phyloP scores from a whole-genome alignment of 306 rosid genomes.

The Cicer chorassanicum region DNA sequence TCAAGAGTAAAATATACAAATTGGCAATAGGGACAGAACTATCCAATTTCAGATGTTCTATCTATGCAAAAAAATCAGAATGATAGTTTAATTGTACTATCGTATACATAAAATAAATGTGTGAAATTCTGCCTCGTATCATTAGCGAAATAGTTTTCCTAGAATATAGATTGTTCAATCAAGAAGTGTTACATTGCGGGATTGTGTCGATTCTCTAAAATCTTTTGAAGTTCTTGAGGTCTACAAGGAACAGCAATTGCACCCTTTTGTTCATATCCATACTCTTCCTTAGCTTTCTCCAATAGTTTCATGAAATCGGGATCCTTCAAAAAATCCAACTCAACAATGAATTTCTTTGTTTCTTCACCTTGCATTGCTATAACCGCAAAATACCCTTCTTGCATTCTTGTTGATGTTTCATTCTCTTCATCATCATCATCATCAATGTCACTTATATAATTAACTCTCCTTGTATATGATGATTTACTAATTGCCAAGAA shows the following conservation, averaged over 20 bases:
- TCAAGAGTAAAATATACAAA: too few relatives aligned
- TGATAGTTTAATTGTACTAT: background rate
- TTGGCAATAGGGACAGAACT: too few relatives aligned
- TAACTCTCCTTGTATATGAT: constrained; percentile 13
- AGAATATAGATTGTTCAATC: background rate
- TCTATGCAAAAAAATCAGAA: too few relatives aligned
- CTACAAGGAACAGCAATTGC: constrained; percentile 67
- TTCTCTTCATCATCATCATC: constrained; percentile 37
- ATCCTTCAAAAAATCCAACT: constrained; percentile 57
- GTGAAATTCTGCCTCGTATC: background rate
- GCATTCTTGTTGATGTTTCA: constrained; percentile 36
- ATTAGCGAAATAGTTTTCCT: background rate
- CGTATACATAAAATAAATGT: background rate
- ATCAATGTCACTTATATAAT: constrained; percentile 16
- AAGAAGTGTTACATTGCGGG: background rate
- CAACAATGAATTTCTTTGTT: constrained; percentile 62
- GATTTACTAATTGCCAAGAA: constrained; percentile 40
- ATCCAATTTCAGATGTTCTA: too few relatives aligned
- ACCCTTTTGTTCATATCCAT: constrained; percentile 72
- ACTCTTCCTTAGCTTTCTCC: constrained; percentile 68
- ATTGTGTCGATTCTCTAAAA: constrained; percentile 47
- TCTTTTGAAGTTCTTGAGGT: constrained; percentile 62
- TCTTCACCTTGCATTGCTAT: constrained; percentile 68
- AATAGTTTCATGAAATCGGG: constrained; percentile 65
- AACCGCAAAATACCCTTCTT: constrained; percentile 71